Conservation (phyloP, 495 filamentous ascomycete genomes). For the Aspergillus ellipticus region DNA sequence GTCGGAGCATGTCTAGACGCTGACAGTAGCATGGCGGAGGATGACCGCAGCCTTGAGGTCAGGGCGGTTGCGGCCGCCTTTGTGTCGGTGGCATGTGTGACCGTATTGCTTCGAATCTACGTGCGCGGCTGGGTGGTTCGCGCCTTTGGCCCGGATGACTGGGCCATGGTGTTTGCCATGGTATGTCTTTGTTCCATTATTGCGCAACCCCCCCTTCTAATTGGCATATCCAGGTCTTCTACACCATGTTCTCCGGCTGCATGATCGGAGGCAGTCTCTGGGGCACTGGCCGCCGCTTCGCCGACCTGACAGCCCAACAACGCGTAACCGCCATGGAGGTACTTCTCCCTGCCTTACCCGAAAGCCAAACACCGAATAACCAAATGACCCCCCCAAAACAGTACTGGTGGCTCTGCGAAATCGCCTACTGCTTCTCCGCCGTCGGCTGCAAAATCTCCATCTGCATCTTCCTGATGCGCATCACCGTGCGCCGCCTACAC, state of each 20-base stretch:
- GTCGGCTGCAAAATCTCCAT: constrained; percentile 42
- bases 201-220: no score
- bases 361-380: neutral
- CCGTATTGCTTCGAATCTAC: constrained; percentile 42
- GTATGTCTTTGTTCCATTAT: constrained; percentile 21
- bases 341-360: no score
- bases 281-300: constrained; percentile 33
- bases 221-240: constrained; percentile 32
- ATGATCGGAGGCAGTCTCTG: constrained; percentile 39
- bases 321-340: constrained; percentile 39
- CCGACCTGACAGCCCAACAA: constrained; percentile 19
- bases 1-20: constrained; percentile 1
- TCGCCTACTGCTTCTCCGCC: constrained; percentile 40
- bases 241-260: constrained; percentile 29
- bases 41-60: constrained; percentile 30
- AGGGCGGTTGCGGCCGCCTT: constrained; percentile 35
- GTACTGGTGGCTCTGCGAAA: constrained; percentile 45
- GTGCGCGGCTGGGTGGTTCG: constrained; percentile 39
- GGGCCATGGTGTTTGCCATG: constrained; percentile 34
- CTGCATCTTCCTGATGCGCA: constrained; percentile 45
- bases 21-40: constrained; percentile 14
- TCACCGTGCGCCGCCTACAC: constrained; percentile 34
- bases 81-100: constrained; percentile 30
- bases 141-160: constrained; percentile 44
- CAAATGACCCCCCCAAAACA: constrained; percentile 3